These are phyloP conservation scores for Daldinia grandis DNA, from an alignment of 495 filamentous ascomycete genomes.

Conservation along the genomic window DNA sequence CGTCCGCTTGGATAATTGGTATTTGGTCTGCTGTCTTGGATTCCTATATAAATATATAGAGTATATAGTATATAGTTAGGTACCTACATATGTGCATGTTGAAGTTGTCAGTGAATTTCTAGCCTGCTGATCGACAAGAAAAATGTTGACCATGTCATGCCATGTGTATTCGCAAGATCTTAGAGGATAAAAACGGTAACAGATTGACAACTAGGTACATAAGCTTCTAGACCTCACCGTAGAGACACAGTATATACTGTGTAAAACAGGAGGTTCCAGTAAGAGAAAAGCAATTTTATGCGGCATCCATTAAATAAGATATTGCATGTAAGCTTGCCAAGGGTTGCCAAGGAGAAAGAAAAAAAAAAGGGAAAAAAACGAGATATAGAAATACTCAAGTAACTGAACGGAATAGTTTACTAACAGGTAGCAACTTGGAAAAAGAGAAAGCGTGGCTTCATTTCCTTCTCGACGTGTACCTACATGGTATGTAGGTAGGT, in stretches of 20 bases:
- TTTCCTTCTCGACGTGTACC: background rate
- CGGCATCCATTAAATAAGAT: background rate
- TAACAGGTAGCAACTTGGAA: background rate
- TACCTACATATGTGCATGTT: background rate
- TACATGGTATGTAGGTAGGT: too few species aligned
- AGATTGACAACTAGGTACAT: constrained; percentile 24
- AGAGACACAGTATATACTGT: constrained; percentile 1
- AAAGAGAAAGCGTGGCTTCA: background rate
- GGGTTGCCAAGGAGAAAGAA: constrained; percentile 3
- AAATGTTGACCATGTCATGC: constrained; percentile 27
- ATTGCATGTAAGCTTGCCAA: constrained; percentile 12
- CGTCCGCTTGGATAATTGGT: constrained; percentile 8
- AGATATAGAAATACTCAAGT: background rate
- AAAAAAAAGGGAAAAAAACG: constrained; percentile 1
- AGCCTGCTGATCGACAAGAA: constrained; percentile 30
- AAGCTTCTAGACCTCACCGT: constrained; percentile 14
- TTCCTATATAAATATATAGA: background rate
- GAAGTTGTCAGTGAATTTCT: constrained; percentile 3
- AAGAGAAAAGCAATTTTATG: constrained; percentile 4
- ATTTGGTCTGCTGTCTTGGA: background rate
- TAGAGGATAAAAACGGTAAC: constrained; percentile 28
- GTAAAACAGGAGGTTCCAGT: background rate
- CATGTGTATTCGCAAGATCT: constrained; percentile 37
- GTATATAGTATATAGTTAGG: too few species aligned
- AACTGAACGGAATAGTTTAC: background rate